phyloP scores from a whole-genome alignment of 345 rosid species.

The Nasturtium officinale region DNA sequence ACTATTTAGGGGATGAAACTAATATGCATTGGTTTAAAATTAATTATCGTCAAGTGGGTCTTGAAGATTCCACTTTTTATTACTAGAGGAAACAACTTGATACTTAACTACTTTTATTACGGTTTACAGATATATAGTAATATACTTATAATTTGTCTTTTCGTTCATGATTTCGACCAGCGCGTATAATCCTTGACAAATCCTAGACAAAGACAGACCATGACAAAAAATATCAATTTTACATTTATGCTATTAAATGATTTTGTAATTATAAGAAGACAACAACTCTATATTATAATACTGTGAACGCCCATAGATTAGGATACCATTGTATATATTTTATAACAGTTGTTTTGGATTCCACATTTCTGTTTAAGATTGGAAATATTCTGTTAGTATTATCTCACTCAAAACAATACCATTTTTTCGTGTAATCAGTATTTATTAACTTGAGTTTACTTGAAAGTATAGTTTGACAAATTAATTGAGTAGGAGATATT shows the following conservation, averaged over 20 bases:
- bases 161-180: conserved; percentile 18
- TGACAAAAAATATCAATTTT: conserved; percentile 26
- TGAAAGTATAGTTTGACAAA: background rate
- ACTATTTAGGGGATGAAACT: background rate
- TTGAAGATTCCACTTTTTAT: conserved; percentile 36
- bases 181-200: conserved; percentile 35
- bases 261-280: background rate
- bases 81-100: conserved; percentile 25
- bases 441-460: background rate
- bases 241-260: conserved; percentile 8
- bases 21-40: background rate
- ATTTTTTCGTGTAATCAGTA: background rate
- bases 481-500: background rate
- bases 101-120: conserved; percentile 5
- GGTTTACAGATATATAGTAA: conserved; percentile 16
- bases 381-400: background rate
- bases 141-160: background rate
- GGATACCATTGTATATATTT: conserved; percentile 12
- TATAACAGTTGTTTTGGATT: background rate
- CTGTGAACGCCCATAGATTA: conserved; percentile 28
- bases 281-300: background rate
- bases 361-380: background rate
- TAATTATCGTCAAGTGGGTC: conserved; percentile 28
- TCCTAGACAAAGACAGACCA: conserved; percentile 25
- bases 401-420: conserved; percentile 1